These are phyloP conservation scores for Boletus mariae DNA, from an alignment of 1,284 basidiomycete genomes.

Conservation along the genomic window DNA sequence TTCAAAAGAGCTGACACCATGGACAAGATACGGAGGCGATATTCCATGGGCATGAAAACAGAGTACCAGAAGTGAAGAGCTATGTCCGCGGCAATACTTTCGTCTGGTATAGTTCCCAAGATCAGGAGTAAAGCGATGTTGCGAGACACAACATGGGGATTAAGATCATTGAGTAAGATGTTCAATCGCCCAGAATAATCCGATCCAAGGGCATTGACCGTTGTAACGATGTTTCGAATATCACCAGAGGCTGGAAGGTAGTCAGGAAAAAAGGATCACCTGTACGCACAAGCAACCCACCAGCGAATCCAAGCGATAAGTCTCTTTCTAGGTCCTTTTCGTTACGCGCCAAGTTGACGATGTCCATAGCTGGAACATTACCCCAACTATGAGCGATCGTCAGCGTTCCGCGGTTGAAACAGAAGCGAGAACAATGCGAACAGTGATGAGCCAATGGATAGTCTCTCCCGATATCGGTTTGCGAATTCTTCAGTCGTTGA, in stretches of 20 bases:
- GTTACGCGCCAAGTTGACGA: constrained; percentile 40
- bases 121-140: constrained; percentile 40
- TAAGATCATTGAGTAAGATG: constrained; percentile 39
- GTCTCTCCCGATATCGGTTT: constrained; percentile 3
- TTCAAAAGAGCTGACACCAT: constrained; percentile 21
- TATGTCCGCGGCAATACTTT: constrained; percentile 34
- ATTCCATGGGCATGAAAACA: constrained; percentile 36
- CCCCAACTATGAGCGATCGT: constrained; percentile 17
- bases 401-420: not conserved
- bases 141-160: constrained; percentile 27
- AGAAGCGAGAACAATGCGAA: constrained; percentile 8
- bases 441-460: constrained; percentile 24
- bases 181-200: constrained; percentile 23
- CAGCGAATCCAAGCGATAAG: constrained; percentile 36
- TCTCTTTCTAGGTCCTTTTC: constrained; percentile 31
- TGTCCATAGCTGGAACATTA: constrained; percentile 34
- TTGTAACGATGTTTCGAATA: constrained; percentile 24
- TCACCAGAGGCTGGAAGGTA: constrained; percentile 23
- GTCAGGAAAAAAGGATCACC: not conserved
- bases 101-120: constrained; percentile 32
- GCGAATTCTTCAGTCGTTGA: constrained; percentile 12
- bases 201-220: constrained; percentile 24
- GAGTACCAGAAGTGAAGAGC: constrained; percentile 47
- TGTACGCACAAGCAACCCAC: constrained; percentile 17
- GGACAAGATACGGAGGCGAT: constrained; percentile 22